These are phyloP conservation scores for Delonix regia DNA, from an alignment of 306 rosid species.

Conservation along the genomic window DNA sequence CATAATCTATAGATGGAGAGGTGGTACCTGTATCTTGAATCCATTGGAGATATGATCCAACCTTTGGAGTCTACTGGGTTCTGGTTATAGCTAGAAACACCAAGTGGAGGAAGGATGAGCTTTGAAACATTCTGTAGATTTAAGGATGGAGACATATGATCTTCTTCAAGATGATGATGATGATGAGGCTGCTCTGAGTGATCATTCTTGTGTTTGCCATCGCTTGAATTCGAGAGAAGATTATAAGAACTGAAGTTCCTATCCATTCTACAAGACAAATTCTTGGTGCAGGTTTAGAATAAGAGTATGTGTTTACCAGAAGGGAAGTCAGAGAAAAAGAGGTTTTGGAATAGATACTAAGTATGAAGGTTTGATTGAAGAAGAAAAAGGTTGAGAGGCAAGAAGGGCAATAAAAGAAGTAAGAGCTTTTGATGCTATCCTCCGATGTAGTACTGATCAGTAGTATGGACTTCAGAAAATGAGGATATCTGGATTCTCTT, in stretches of 20 bases:
- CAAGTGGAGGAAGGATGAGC: slow-evolving; percentile 91
- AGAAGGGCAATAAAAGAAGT: slow-evolving; percentile 27
- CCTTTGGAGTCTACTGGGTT: slow-evolving; percentile 49
- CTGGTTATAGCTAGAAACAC: slow-evolving; percentile 63
- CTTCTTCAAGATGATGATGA: slow-evolving; percentile 36
- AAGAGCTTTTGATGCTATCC: slow-evolving; percentile 18
- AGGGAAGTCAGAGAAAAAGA: background rate
- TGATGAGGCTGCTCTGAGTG: slow-evolving; percentile 2
- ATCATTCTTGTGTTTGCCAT: slow-evolving; percentile 18
- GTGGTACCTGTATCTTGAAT: slow-evolving; percentile 81
- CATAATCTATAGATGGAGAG: background rate
- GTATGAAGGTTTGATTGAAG: slow-evolving; percentile 2
- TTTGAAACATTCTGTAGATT: slow-evolving; percentile 68
- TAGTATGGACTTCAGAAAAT: slow-evolving; percentile 24
- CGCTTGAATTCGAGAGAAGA: slow-evolving; percentile 35
- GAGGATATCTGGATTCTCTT: no score
- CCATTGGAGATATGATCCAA: slow-evolving; percentile 81
- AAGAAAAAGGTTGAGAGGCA: slow-evolving; percentile 3
- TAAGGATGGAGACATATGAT: slow-evolving; percentile 41
- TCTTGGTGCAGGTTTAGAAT: background rate
- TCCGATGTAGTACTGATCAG: slow-evolving; percentile 24
- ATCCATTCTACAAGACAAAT: slow-evolving; percentile 55
- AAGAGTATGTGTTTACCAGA: background rate
- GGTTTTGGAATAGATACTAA: slow-evolving; percentile 4
- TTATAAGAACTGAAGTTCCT: slow-evolving; percentile 33